These are phyloP conservation scores for Casuarina equisetifolia DNA, from an alignment of 306 rosid species.

Conservation along the genomic window DNA sequence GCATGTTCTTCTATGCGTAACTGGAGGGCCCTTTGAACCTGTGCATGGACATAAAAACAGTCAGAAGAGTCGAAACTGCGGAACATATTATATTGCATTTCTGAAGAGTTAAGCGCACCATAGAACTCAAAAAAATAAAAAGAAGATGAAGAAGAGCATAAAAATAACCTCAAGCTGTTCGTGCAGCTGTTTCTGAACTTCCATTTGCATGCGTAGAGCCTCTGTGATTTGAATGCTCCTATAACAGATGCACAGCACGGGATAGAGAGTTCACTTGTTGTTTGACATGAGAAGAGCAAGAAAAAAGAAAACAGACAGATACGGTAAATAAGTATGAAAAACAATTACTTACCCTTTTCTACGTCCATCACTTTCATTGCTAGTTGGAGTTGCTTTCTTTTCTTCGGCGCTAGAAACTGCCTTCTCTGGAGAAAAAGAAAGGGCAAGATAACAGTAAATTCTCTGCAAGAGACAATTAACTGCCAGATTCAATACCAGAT, in stretches of 20 bases:
- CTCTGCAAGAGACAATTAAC: not conserved
- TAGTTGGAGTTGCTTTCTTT: constrained; percentile 31
- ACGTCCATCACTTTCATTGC: constrained; percentile 24
- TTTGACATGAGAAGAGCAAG: not conserved
- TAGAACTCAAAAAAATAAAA: not conserved
- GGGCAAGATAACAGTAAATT: not conserved
- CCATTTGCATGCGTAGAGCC: constrained; percentile 50
- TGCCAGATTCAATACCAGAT: not conserved
- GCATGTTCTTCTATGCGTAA: constrained; percentile 48
- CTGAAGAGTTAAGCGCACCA: no score
- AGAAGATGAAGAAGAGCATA: not conserved
- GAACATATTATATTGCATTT: not conserved
- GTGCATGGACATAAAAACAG: not conserved
- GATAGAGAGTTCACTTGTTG: not conserved
- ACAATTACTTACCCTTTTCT: constrained; percentile 36
- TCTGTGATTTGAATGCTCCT: constrained; percentile 43
- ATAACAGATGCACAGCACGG: constrained; percentile 1
- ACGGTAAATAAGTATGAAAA: not conserved
- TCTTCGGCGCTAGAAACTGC: constrained; percentile 36
- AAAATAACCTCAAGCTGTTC: constrained; percentile 48
- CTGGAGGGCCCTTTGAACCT: constrained; percentile 47
- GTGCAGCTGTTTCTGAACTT: constrained; percentile 48
- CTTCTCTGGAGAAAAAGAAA: constrained; percentile 29
- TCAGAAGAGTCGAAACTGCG: not conserved
- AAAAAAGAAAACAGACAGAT: not conserved